These are phyloP conservation scores for Eleusine indica DNA, from an alignment of 176 grass and related monocot species.

Conservation along the genomic window DNA sequence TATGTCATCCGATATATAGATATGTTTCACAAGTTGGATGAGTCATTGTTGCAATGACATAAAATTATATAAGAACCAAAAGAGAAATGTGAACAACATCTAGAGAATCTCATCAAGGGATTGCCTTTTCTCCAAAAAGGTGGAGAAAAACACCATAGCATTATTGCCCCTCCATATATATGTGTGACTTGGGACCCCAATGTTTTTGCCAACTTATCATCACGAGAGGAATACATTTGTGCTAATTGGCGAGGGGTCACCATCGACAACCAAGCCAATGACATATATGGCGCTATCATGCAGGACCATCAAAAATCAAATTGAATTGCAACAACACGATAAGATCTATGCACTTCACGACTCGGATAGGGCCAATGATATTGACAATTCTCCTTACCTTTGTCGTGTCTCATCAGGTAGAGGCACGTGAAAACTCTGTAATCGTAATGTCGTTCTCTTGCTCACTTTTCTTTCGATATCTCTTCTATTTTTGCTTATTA, in stretches of 20 bases:
- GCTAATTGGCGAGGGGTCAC: background rate
- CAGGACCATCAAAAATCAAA: slow-evolving; percentile 15
- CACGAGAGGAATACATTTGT: background rate
- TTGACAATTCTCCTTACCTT: background rate
- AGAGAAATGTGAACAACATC: background rate
- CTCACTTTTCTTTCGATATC: background rate
- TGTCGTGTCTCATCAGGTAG: background rate
- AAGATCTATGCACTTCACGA: background rate
- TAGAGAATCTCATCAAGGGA: background rate
- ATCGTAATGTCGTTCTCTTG: background rate
- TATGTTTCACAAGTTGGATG: background rate
- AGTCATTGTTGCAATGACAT: background rate
- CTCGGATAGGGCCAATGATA: background rate
- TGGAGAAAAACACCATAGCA: background rate
- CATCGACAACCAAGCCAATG: background rate
- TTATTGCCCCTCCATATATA: background rate
- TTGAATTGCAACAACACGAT: slow-evolving; percentile 5
- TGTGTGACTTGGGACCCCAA: background rate
- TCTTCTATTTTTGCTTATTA: background rate
- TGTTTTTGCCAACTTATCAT: background rate
- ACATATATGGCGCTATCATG: slow-evolving; percentile 23
- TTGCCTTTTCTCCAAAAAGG: background rate
- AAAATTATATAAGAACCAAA: background rate
- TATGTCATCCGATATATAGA: too few relatives aligned
- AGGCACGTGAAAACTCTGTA: background rate